phyloP scores from a whole-genome alignment of 2,329 filamentous ascomycete species.

The Zymoseptoria tritici region DNA sequence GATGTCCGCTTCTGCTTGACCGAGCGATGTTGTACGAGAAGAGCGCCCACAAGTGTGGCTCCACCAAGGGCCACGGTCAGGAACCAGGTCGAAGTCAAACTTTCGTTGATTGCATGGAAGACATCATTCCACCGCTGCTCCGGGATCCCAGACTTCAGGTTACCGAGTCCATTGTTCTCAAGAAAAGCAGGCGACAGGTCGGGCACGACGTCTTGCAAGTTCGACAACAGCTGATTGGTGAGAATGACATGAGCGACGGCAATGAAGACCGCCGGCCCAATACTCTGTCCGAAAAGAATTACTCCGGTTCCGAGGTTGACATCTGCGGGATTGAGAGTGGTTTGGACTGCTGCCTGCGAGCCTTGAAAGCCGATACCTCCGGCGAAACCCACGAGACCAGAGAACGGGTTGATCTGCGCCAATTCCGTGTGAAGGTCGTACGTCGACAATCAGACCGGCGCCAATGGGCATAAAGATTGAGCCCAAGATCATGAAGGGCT shows the following conservation, averaged over 20 bases:
- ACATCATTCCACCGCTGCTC: slow-evolving; percentile 8
- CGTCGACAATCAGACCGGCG: slow-evolving; percentile 31
- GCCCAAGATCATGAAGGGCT: slow-evolving; percentile 30
- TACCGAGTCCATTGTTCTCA: slow-evolving; percentile 9
- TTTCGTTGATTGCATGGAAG: slow-evolving; percentile 18
- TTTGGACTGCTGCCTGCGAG: slow-evolving; percentile 28
- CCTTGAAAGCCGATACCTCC: slow-evolving; percentile 29
- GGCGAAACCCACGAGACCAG: slow-evolving; percentile 25
- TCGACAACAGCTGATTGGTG: slow-evolving; percentile 10
- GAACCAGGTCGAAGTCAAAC: slow-evolving; percentile 26
- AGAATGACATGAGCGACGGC: slow-evolving; percentile 18
- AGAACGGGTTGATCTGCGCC: slow-evolving; percentile 24
- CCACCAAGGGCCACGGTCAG: slow-evolving; percentile 19
- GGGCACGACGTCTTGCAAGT: slow-evolving; percentile 3
- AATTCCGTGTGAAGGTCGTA: slow-evolving; percentile 18
- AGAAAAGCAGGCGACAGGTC: slow-evolving; percentile 1
- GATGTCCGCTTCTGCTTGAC: slow-evolving; percentile 20
- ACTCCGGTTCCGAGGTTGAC: slow-evolving; percentile 25
- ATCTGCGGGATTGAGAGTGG: slow-evolving; percentile 22
- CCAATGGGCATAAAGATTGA: slow-evolving; percentile 29
- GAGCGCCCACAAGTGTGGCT: slow-evolving; percentile 17
- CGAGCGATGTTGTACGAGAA: slow-evolving; percentile 25
- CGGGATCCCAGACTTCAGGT: slow-evolving; percentile 16
- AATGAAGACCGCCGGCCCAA: slow-evolving; percentile 17
- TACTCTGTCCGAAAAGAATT: slow-evolving; percentile 26